These are phyloP conservation scores for Blyttiomyces sp. DNA, from an alignment of 371 early-diverging fungal species.

Conservation along the genomic window DNA sequence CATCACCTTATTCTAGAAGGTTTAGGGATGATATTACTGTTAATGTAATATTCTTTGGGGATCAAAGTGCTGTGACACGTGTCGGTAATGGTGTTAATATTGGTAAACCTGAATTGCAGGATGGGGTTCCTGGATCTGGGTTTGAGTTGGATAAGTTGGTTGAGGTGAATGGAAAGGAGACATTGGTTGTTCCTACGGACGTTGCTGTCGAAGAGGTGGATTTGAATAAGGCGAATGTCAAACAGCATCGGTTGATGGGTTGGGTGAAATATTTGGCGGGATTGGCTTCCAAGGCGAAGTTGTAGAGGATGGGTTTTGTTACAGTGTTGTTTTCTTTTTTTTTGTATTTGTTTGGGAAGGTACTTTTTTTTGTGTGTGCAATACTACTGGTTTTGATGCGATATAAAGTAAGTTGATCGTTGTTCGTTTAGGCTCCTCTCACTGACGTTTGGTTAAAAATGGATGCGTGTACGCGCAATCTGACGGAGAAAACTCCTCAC, in stretches of 20 bases:
- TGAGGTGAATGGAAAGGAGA: background rate
- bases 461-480: too few relatives aligned
- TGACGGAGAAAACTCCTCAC: too few relatives aligned
- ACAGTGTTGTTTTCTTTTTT: too few relatives aligned
- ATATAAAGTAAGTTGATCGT: too few relatives aligned
- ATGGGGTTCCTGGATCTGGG: background rate
- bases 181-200: too few relatives aligned
- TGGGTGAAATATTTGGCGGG: constrained; percentile 10
- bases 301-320: too few relatives aligned
- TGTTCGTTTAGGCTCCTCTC: too few relatives aligned
- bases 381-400: too few relatives aligned
- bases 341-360: too few relatives aligned
- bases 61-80: background rate
- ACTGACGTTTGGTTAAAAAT: too few relatives aligned
- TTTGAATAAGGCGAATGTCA: constrained; percentile 7
- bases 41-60: constrained; percentile 71
- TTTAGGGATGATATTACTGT: constrained; percentile 94
- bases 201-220: constrained; percentile 5
- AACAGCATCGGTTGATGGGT: constrained; percentile 11
- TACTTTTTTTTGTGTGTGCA: too few relatives aligned
- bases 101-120: background rate
- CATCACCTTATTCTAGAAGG: constrained; percentile 59
- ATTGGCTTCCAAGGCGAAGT: background rate
- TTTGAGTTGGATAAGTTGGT: background rate
- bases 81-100: background rate